Evolutionary conservation across 371 early-diverging fungal genomes (phyloP).

Genomic region (Chytridium lagenaria): DNA sequence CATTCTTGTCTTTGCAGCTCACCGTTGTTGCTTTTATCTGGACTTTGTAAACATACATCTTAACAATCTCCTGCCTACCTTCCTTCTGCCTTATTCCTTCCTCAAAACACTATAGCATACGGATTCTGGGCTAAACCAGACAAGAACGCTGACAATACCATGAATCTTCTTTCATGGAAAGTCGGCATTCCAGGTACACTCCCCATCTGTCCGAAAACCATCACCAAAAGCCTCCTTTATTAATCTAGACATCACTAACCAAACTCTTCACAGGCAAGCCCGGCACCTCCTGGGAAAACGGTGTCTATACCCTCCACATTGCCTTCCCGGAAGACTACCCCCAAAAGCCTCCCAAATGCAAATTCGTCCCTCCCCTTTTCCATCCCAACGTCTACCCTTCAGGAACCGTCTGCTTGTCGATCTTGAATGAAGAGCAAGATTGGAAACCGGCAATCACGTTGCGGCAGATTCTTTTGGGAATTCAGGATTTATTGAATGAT

Average conservation of each 20-base stretch:
- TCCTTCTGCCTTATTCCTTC: not conserved
- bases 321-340: slow-evolving; percentile 83
- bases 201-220: not conserved
- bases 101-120: slow-evolving; percentile 44
- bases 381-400: slow-evolving; percentile 99
- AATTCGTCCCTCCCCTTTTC: slow-evolving; percentile 89
- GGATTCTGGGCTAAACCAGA: slow-evolving; percentile 73
- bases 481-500: slow-evolving; percentile 88
- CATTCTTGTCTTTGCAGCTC: not conserved
- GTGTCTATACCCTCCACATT: slow-evolving; percentile 90
- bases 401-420: slow-evolving; percentile 99
- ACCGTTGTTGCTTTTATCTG: too few species aligned
- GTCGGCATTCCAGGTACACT: slow-evolving; percentile 94
- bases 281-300: slow-evolving; percentile 95
- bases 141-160: slow-evolving; percentile 78
- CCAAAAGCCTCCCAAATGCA: slow-evolving; percentile 59
- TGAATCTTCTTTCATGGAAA: slow-evolving; percentile 90
- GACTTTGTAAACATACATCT: too few species aligned
- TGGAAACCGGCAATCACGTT: slow-evolving; percentile 99
- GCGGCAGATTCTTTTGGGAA: slow-evolving; percentile 86
- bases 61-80: not conserved
- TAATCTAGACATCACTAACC: slow-evolving; percentile 31
- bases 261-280: slow-evolving; percentile 56
- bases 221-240: not conserved
- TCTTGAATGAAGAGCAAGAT: slow-evolving; percentile 94